Percentiles rank a stretch among this genome's conserved stretches.
phyloP scores from a whole-genome alignment of 208 protist genomes.

The Trypanosoma scelopori region DNA sequence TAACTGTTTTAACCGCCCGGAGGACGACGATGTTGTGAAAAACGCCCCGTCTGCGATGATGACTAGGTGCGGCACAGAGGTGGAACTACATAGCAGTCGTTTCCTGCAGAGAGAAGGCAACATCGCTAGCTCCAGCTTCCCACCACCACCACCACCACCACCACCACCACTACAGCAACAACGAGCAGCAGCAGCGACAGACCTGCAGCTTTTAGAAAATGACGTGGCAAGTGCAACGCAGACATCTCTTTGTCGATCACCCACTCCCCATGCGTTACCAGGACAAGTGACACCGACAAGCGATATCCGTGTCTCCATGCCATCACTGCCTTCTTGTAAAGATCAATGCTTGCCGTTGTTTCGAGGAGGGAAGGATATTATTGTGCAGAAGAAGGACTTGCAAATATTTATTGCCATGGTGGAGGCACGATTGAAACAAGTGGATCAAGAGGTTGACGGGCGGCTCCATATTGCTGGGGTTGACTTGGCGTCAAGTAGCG shows the following conservation, averaged over 20 bases:
- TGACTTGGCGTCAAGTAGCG: constrained; percentile 25
- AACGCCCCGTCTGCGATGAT: not conserved
- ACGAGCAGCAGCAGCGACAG: not conserved
- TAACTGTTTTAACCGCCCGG: not conserved
- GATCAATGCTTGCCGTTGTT: constrained; percentile 47
- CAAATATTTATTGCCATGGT: constrained; percentile 43
- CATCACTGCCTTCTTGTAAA: not conserved
- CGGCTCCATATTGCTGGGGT: constrained; percentile 10
- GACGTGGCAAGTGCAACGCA: not conserved
- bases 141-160: not conserved
- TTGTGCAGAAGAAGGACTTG: constrained; percentile 41
- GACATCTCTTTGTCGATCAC: not conserved
- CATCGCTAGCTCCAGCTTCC: too few relatives aligned
- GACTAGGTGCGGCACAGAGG: constrained; percentile 11
- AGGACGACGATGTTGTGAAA: constrained; percentile 10
- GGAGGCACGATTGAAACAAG: constrained; percentile 27
- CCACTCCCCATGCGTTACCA: not conserved
- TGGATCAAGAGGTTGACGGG: constrained; percentile 38
- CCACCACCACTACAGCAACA: not conserved
- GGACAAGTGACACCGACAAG: not conserved
- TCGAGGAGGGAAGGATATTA: constrained; percentile 35
- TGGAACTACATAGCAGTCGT: not conserved
- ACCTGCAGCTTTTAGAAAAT: not conserved
- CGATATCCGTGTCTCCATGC: not conserved
- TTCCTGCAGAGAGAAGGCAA: not conserved